Evolutionary conservation across 352 stramenopile genomes (phyloP), one percentile per base, ranked within the genome.

Genomic region (Elongisporangium undulatum): DNA sequence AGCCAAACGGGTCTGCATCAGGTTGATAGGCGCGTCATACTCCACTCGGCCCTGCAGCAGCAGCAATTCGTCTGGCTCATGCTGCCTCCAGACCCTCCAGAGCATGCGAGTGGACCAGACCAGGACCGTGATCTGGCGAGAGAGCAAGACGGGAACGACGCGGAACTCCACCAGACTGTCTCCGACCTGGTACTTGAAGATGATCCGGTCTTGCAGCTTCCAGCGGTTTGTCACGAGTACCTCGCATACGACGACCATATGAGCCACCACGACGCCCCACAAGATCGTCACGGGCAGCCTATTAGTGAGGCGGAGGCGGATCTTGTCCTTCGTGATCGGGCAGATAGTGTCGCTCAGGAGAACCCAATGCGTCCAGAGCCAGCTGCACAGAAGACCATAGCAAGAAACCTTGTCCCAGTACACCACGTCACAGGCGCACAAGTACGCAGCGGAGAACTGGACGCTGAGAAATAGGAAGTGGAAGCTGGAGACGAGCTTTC

Each of bases 401-500:
- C 34, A 45, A 45, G 34, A 17, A 9, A 2, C 34, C 12, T 45
- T 45, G 34, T 45, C 34, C 56, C 59, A 64, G 29, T 61, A 49
- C 3, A 71, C 29, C 45, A 66, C 58, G 22, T 71, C 64, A 8
- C 45, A 41, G 0, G 63, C 12, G 15, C 64, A 64, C 0, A 64
- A 3, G 29, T 64, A 61, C 9, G 57, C 65, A 16, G 53, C 51
- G 10, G 60, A 56, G 51, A 71, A 45, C 50, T 71, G 65, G 26
- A 64, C n/a, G 15, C 56, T 65, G 17, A 71, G 16, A 39, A 68
- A 71, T 0, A 65, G 19, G 17, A 65, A 68, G 61, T 71, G 56
- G 51, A 71, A 71, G 7, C 56, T 62, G 3, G 15, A 9, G 16
- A 29, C 26, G 26, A 63, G 2, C 3, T 48, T 22, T 15, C 21